Evolutionary conservation across 192 early-diverging fungal genomes (phyloP), one percentile per base, ranked within the genome.

Genomic region (Spizellomyces punctatus): DNA sequence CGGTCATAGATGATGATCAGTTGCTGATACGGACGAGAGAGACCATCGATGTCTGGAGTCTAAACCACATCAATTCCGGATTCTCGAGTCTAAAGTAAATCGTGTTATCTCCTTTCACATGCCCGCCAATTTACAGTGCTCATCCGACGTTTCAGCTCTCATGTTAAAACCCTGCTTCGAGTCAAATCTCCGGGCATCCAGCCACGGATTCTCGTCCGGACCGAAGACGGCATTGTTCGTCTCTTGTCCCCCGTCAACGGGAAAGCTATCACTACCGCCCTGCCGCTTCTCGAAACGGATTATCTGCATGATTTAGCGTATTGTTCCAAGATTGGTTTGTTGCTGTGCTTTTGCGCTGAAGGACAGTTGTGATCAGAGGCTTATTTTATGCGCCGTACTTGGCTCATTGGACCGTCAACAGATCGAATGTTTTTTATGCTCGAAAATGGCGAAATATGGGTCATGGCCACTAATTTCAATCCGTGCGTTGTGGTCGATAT

Each of bases 231-330:
- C 12, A 72, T 85, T 6, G 81, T 82, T 54, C 64, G 85, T 50
- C 61, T 86, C 5, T 10, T 85, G 2, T 78, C 71, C 21, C 82
- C 85, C 6, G 56, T 74, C 6, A 66, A 64, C 27, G 85, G 78
- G 47, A 83, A 82, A 58, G 57, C 82, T 6, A 60, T 86, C 12
- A 80, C 82, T 46, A 80, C 85, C n/a, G 76, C 69, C 21, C 59
- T 86, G 14, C 85, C 85, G 52, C 59, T 86, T 10, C 59, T 85
- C 42, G 85, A 86, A 56, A 81, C 81, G 48, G 85, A 84, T 46
- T 52, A 46, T 19, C 69, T 85, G 9, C 47, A 27, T 8, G 76
- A 72, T 22, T 54, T 85, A 2, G 68, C 72, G 6, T 82, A 82
- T 69, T 72, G 72, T 58, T 49, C 72, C 52, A 78, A 73, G 57